These are phyloP conservation scores for Eutrema heterophyllum DNA, from an alignment of 345 rosid genomes.

Conservation along the genomic window DNA sequence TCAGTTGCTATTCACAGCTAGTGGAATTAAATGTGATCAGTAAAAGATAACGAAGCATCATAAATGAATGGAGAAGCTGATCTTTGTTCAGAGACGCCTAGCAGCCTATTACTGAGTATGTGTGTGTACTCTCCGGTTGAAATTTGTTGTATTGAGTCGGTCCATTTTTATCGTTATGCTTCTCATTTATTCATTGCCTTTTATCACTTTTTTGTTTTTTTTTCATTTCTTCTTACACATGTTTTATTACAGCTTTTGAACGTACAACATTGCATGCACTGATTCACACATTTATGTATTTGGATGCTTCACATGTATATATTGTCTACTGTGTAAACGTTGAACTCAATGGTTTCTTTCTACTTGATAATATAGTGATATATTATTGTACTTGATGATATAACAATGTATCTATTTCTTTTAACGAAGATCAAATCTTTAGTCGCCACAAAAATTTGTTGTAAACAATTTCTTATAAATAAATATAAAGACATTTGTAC, in stretches of 20 bases:
- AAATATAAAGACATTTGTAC: background rate
- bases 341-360: background rate
- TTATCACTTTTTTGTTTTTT: slow-evolving; percentile 9
- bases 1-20: too few species aligned
- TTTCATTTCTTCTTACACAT: slow-evolving; percentile 8
- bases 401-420: background rate
- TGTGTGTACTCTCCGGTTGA: slow-evolving; percentile 4
- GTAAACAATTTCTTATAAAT: background rate
- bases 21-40: slow-evolving; percentile 5
- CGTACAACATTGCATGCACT: slow-evolving; percentile 31
- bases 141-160: background rate
- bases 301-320: slow-evolving; percentile 16
- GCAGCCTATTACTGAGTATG: slow-evolving; percentile 9
- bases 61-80: slow-evolving; percentile 1
- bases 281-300: slow-evolving; percentile 9
- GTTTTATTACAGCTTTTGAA: slow-evolving; percentile 14
- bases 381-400: background rate
- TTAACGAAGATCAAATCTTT: background rate
- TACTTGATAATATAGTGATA: too few species aligned
- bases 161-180: background rate
- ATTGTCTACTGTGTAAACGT: background rate
- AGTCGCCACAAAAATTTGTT: background rate
- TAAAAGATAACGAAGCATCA: slow-evolving; percentile 4
- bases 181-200: background rate
- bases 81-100: slow-evolving; percentile 15